A percentile compares a stretch with the other conserved stretches of the same genome.
Evolutionary conservation across 1,284 basidiomycete genomes (phyloP).

Genomic region (Tilletia caries): DNA sequence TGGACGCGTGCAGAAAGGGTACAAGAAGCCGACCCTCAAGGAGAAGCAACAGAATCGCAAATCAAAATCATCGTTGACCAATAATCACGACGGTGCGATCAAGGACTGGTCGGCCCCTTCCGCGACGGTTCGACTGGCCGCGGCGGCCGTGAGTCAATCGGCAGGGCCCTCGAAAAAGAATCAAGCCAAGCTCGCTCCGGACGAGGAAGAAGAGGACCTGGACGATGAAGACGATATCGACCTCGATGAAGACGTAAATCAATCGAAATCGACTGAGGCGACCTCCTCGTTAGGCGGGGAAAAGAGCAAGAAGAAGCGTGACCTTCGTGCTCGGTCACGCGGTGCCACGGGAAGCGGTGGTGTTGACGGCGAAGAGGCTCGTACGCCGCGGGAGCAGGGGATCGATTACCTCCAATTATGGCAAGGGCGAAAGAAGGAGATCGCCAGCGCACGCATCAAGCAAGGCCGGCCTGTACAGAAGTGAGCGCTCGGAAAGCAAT

Average conservation of each 20-base stretch:
- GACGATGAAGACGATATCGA: neutral
- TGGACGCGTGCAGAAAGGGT: neutral
- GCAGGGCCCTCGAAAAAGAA: neutral
- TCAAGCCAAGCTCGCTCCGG: too few relatives aligned
- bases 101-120: neutral
- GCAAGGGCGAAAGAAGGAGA: slow-evolving; percentile 3
- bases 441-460: neutral
- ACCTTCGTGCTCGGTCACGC: neutral
- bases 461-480: neutral
- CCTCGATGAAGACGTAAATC: too few relatives aligned
- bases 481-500: too few relatives aligned
- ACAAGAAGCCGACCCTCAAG: slow-evolving; percentile 14
- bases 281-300: neutral
- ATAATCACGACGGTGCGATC: neutral
- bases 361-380: neutral
- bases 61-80: neutral
- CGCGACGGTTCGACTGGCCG: neutral
- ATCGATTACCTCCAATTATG: slow-evolving; percentile 12
- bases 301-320: slow-evolving; percentile 8
- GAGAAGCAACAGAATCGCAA: slow-evolving; percentile 9
- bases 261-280: neutral
- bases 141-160: neutral
- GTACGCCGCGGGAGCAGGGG: slow-evolving; percentile 2
- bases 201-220: neutral
- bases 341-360: neutral